Percentiles rank a stretch among this genome's conserved stretches.
phyloP scores from a whole-genome alignment of 2,329 filamentous ascomycete genomes.

The Colletotrichum orchidophilum region DNA sequence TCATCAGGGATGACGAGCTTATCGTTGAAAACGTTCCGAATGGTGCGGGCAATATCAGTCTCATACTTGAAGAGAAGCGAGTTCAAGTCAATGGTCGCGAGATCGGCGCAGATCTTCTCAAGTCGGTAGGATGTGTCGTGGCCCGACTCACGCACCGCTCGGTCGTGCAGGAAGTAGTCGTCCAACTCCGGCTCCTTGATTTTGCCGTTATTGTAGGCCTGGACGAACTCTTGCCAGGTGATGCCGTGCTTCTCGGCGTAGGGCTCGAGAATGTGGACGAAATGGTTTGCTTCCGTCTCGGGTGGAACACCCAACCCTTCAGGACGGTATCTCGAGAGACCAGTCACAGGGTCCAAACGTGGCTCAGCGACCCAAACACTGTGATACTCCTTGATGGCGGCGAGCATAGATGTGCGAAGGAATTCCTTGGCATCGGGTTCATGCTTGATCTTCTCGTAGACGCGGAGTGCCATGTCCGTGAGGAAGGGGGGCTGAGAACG shows the following conservation, averaged over 20 bases:
- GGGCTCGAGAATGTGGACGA: conserved; percentile 82
- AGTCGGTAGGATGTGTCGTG: conserved; percentile 97
- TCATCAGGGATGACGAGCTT: conserved; percentile 83
- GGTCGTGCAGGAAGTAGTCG: conserved; percentile 95
- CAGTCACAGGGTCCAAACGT: conserved; percentile 79
- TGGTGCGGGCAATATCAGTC: conserved; percentile 87
- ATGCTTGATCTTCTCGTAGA: conserved; percentile 92
- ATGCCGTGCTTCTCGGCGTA: conserved; percentile 87
- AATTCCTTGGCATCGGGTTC: conserved; percentile 85
- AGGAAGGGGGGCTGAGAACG: conserved; percentile 96
- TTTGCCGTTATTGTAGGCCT: conserved; percentile 82
- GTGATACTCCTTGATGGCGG: conserved; percentile 97
- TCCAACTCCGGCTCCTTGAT: conserved; percentile 89
- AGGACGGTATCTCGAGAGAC: conserved; percentile 85
- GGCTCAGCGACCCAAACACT: conserved; percentile 86
- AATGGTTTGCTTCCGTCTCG: conserved; percentile 89
- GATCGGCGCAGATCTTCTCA: conserved; percentile 85
- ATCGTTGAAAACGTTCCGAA: conserved; percentile 86
- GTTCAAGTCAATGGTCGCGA: conserved; percentile 95
- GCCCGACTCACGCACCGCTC: conserved; percentile 93
- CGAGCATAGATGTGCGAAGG: conserved; percentile 79
- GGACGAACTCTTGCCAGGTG: conserved; percentile 84
- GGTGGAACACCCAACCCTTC: conserved; percentile 87
- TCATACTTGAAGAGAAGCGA: conserved; percentile 97
- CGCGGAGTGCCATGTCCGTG: conserved; percentile 94